A percentile compares a stretch with the other conserved stretches of the same genome.
phyloP scores from a whole-genome alignment of 2,329 filamentous ascomycete species.

The Fusarium sp. region DNA sequence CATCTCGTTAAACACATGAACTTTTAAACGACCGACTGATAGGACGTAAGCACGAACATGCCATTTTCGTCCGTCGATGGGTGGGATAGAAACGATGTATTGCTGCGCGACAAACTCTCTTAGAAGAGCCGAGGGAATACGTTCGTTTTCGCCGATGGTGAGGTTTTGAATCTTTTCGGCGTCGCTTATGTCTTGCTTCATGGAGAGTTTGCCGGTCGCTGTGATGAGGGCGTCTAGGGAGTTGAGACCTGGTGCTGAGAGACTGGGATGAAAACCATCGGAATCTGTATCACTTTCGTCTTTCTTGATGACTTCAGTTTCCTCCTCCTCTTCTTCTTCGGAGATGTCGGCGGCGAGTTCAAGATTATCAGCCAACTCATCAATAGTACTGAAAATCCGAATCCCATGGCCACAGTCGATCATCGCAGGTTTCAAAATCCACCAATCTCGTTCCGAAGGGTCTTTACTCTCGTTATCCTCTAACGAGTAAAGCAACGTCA shows the following conservation, averaged over 20 bases:
- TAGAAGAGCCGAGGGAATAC: conserved; percentile 53
- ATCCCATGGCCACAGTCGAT: conserved; percentile 55
- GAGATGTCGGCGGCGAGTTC: conserved; percentile 53
- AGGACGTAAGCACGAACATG: conserved; percentile 53
- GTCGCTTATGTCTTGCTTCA: conserved; percentile 14
- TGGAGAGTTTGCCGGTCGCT: conserved; percentile 37
- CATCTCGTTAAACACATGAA: conserved; percentile 53
- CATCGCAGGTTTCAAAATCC: conserved; percentile 55
- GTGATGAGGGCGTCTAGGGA: conserved; percentile 50
- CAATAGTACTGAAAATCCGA: conserved; percentile 53
- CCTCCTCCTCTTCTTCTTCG: conserved; percentile 35
- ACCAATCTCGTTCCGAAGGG: conserved; percentile 50
- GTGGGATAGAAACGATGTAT: conserved; percentile 51
- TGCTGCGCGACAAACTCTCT: conserved; percentile 54
- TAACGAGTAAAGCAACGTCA: conserved; percentile 50
- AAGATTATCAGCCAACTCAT: conserved; percentile 51
- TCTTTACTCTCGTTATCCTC: conserved; percentile 49
- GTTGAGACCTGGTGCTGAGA: conserved; percentile 44
- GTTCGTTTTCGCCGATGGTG: conserved; percentile 47
- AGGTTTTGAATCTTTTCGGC: conserved; percentile 28
- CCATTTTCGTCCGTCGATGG: conserved; percentile 51
- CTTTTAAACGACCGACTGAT: conserved; percentile 52
- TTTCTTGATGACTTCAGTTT: neutral
- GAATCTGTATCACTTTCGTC: neutral
- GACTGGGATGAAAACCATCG: conserved; percentile 32